Evolutionary conservation across 2,329 filamentous ascomycete genomes (phyloP), one percentile per base, ranked within the genome.

Genomic region (Beauveria bassiana): DNA sequence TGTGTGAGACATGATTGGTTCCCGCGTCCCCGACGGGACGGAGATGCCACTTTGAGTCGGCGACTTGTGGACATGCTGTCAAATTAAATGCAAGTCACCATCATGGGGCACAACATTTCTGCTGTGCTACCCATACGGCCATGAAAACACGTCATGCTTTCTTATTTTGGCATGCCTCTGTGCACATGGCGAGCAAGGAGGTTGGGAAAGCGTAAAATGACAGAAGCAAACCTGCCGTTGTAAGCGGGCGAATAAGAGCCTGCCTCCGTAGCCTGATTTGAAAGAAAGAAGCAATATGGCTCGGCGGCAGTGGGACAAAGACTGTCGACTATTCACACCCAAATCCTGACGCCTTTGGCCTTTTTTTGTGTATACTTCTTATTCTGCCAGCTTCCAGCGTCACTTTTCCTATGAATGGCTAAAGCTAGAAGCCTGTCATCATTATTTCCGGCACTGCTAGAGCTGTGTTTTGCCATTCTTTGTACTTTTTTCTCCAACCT

Each of bases 101-200:
- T 43, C 45, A 26, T 4, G 20, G 31, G 12, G 12, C 20, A 8
- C 20, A 12, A 18, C 22, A n/a, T 49, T 24, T 24, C 3, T 31
- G 34, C 52, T 28, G 54, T 47, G 53, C 42, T 18, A 47, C 53
- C 26, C 45, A 14, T 18, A 2, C 20, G 14, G 12, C 34, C 12
- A 38, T 38, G 12, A 38, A 14, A 22, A 14, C 47, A 22, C 47
- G 26, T 31, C 49, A 31, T 53, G 28, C 51, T 52, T 57, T 12
- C 31, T 53, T 53, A 52, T 52, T 46, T 46, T 49, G 22, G 7
- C 31, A 6, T 53, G n/a, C 10, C 22, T 34, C 22, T 34, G 14
- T 45, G 42, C 52, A 57, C 57, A 59, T 59, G 57, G 57, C 46
- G 52, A 34, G 47, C 57, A 52, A 43, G 18, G 46, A 40, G 40